Percentiles rank a stretch among this genome's conserved stretches.
These are phyloP conservation scores for Clohesyomyces aquaticus DNA, from an alignment of 495 filamentous ascomycete species.

Conservation along the genomic window DNA sequence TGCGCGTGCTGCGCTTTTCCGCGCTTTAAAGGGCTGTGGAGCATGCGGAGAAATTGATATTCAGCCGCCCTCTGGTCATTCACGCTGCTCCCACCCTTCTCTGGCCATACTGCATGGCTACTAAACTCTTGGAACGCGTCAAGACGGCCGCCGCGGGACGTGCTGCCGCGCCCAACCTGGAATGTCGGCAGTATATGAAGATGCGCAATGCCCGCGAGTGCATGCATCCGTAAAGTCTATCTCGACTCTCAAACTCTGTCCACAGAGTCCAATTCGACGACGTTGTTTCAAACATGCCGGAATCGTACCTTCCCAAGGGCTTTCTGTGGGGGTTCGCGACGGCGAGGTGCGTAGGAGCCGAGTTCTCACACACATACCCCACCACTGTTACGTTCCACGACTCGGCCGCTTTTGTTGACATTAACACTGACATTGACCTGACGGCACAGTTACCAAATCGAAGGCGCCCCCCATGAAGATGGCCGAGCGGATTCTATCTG, in stretches of 20 bases:
- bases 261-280: constrained; percentile 5
- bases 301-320: constrained; percentile 62
- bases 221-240: neutral
- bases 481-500: constrained; percentile 75
- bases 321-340: constrained; percentile 86
- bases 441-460: constrained; percentile 80
- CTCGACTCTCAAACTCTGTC: constrained; percentile 2
- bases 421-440: no score
- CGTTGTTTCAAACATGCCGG: constrained; percentile 33
- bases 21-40: constrained; percentile 3
- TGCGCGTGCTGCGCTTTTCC: neutral
- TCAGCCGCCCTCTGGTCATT: constrained; percentile 14
- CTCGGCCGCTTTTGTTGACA: no score
- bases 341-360: constrained; percentile 60
- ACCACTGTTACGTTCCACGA: constrained; percentile 24
- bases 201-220: neutral
- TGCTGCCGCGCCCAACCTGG: constrained; percentile 28
- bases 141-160: constrained; percentile 35
- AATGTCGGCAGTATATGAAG: constrained; percentile 32
- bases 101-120: constrained; percentile 20
- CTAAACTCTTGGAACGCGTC: constrained; percentile 21
- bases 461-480: constrained; percentile 68
- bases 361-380: constrained; percentile 28
- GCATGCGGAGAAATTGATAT: constrained; percentile 17
- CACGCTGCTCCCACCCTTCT: neutral